Evolutionary conservation across 306 rosid genomes (phyloP), one percentile per base, ranked within the genome.

Genomic region (Cucurbita moschata): DNA sequence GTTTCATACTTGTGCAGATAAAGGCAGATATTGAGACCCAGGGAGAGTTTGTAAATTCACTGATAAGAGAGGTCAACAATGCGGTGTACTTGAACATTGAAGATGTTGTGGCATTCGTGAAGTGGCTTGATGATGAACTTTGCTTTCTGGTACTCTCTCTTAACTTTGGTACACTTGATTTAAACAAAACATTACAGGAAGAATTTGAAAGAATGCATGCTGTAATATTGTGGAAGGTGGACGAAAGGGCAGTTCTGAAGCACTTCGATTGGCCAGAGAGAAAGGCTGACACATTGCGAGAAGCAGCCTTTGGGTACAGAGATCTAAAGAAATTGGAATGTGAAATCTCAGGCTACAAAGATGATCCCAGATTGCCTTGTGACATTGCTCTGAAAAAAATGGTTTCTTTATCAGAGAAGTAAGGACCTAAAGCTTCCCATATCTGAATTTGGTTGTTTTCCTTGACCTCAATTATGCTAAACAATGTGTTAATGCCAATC

Each of bases 221-320:
- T 54, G 58, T n/a, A 16, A 64, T 61, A 43, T 67, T 80, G 69
- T 40, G 40, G 30, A 77, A 94, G 99, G 99, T 94, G 80, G 99
- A 94, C 50, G 99, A 94, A 77, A 90, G 97, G 69, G 99, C 99
- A 40, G 99, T 94, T 54, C 88, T 94, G 12, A 94, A 94, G 82
- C 97, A 94, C 86, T 94, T 94, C 40, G 88, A 84, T 53, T 94
- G 99, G 99, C 99, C 99, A 16, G 99, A 94, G 84, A 94, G 88
- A 83, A 94, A 91, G 83, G 99, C 97, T 1, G 99, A 94, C 86
- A 91, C 96, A 64, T 81, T 94, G 78, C 79, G 99, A 69, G 99
- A 94, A 84, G 95, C 99, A 57, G 92, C 99, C 64, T 94, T 94
- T 55, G 95, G 95, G 4, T 87, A 91, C 67, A 86, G 86, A 78